Conservation (phyloP, 2,329 filamentous ascomycete genomes). For the Fusarium sp. region DNA sequence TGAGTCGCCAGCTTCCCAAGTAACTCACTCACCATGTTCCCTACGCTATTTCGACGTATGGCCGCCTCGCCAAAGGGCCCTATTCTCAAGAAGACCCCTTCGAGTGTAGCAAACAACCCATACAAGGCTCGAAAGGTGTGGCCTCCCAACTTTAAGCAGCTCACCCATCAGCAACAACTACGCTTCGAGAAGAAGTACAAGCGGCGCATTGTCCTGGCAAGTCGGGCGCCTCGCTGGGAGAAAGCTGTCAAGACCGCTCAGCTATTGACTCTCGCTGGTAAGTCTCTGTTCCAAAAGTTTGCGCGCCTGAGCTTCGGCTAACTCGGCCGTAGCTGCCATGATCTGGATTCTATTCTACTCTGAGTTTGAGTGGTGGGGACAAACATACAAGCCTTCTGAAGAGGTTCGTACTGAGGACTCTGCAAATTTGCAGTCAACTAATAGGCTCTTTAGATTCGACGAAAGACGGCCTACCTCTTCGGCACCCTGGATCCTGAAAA, state of each 20-base stretch:
- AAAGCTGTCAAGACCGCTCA: conserved; percentile 78
- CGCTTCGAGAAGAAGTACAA: conserved; percentile 85
- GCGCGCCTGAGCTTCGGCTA: conserved; percentile 13
- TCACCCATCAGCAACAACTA: conserved; percentile 82
- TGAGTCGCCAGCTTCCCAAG: conserved; percentile 18
- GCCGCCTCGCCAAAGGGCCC: conserved; percentile 51
- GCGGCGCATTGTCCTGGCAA: conserved; percentile 75
- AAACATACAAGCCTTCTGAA: conserved; percentile 60
- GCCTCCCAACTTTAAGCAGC: conserved; percentile 82
- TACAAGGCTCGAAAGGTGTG: conserved; percentile 80
- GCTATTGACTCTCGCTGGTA: conserved; percentile 71
- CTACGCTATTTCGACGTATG: conserved; percentile 54
- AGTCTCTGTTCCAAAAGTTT: neutral
- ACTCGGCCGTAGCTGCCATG: conserved; percentile 53
- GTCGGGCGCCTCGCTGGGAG: conserved; percentile 74
- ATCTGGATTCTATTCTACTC: conserved; percentile 59
- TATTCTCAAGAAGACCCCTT: conserved; percentile 47
- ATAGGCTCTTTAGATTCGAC: conserved; percentile 52
- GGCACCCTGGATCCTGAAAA: conserved; percentile 60
- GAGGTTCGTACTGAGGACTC: conserved; percentile 51
- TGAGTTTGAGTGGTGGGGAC: conserved; percentile 63
- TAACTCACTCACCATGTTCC: conserved; percentile 51
- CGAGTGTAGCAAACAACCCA: conserved; percentile 66
- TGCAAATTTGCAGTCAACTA: conserved; percentile 13
- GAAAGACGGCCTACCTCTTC: conserved; percentile 57